Evolutionary conservation across 805 yeast genomes (phyloP), one percentile per base, ranked within the genome.

Genomic region (Lachancea thermotolerans): DNA sequence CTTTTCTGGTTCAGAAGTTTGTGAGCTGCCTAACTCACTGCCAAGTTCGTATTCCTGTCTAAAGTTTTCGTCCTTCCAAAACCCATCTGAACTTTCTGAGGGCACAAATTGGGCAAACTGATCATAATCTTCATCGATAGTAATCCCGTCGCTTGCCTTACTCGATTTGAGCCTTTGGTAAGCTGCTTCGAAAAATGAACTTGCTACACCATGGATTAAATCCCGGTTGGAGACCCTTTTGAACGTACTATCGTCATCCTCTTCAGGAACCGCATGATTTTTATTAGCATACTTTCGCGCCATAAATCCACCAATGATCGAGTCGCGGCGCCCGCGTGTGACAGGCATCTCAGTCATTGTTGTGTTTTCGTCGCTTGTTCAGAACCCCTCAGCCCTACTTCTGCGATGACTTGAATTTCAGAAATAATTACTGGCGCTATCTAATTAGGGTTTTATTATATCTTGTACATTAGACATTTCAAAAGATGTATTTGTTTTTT

Each of bases 101-200:
- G 56, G 51, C 2, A 52, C 38, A 12, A 45, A 40, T 18, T 50
- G 52, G 14, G 47, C 49, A 35, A 31, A 37, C 15, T 41, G 42
- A 21, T 43, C 45, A 29, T 47, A 44, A 37, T 47, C 49, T 31
- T 48, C 50, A 21, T 48, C 49, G n/a, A 44, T 39, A 12, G 47
- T 35, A 39, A 38, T 29, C 35, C 27, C n/a, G 49, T 43, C 35
- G 14, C 46, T 51, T n/a, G 53, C 49, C 4, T 49, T 52, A 12
- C 49, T 44, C 2, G 49, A 35, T 37, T 56, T 57, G 14, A 67
- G 49, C 44, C 65, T 65, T 28, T 72, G 76, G n/a, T 71, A 53
- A 1, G 77, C 69, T 4, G 74, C 71, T 35, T 73, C 68, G 2
- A 74, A 53, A 12, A 73, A 49, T 1, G 76, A 68, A 4, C 75